Percentiles rank a stretch among this genome's conserved stretches.
Evolutionary conservation across 345 rosid species (phyloP).

Genomic region (Eucalyptus cladocalyx): DNA sequence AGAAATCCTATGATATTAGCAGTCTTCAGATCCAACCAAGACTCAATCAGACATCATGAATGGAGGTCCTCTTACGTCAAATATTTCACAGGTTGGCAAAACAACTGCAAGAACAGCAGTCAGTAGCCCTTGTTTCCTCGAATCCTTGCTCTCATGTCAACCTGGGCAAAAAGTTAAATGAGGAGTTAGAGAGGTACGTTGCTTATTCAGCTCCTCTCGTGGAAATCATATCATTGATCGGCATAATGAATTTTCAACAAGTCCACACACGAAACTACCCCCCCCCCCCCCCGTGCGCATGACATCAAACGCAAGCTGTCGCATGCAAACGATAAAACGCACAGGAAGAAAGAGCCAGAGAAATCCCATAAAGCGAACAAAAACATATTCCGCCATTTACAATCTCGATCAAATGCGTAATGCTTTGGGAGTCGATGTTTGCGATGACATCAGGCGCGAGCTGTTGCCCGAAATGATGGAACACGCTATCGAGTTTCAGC

Average conservation of each 20-base stretch:
- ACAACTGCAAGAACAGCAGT: neutral
- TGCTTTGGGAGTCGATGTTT: too few species aligned
- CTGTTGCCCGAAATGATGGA: too few species aligned
- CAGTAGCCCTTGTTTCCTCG: constrained; percentile 93
- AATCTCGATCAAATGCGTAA: too few species aligned
- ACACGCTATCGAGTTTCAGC: too few species aligned
- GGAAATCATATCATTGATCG: neutral
- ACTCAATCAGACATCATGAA: neutral
- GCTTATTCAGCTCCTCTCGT: neutral
- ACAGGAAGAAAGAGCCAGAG: too few species aligned
- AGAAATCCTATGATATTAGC: neutral
- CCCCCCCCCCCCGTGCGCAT: too few species aligned
- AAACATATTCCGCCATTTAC: too few species aligned
- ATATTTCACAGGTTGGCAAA: neutral
- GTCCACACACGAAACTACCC: neutral
- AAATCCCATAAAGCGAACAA: too few species aligned
- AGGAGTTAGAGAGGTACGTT: neutral
- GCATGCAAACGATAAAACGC: too few species aligned
- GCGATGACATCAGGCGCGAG: too few species aligned
- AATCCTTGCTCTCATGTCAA: constrained; percentile 96
- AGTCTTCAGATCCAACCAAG: neutral
- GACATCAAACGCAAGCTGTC: too few species aligned
- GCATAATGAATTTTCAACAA: neutral
- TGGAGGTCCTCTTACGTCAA: neutral
- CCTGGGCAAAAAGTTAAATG: constrained; percentile 12